Conservation (phyloP, 1,139 yeast species). For the Protomyces inouyei region DNA sequence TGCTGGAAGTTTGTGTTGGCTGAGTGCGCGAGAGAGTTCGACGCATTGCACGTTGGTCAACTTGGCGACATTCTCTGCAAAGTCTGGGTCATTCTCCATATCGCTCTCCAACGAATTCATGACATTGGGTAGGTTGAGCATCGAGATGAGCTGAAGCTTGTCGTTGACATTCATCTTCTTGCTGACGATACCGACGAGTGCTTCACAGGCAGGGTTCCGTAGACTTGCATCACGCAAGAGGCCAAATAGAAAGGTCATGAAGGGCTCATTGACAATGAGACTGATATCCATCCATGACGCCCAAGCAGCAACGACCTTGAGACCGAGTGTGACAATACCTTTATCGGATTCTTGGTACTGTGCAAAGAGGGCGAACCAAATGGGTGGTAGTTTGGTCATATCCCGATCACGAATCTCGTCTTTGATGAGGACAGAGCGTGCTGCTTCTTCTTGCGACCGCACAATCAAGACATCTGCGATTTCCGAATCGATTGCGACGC, state of each 20-base stretch:
- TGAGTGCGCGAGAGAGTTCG: conserved; percentile 66
- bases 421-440: conserved; percentile 66
- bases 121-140: conserved; percentile 61
- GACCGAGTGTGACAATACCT: conserved; percentile 56
- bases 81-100: conserved; percentile 56
- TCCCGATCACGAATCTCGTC: conserved; percentile 76
- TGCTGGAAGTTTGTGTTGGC: conserved; percentile 44
- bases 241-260: conserved; percentile 58
- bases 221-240: conserved; percentile 51
- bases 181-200: conserved; percentile 73
- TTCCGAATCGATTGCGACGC: conserved; percentile 75
- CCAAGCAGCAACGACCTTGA: conserved; percentile 73
- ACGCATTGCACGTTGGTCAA: conserved; percentile 68
- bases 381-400: conserved; percentile 58
- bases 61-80: conserved; percentile 71
- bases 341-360: conserved; percentile 36
- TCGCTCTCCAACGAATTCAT: conserved; percentile 42
- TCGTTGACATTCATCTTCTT: conserved; percentile 91
- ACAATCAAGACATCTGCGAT: conserved; percentile 86
- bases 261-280: conserved; percentile 64
- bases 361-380: conserved; percentile 62
- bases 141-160: conserved; percentile 67
- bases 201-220: conserved; percentile 61
- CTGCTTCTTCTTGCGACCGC: conserved; percentile 55
- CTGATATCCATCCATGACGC: conserved; percentile 93